A percentile compares a stretch with the other conserved stretches of the same genome.
phyloP scores from a whole-genome alignment of 371 early-diverging fungal genomes.

The Zychaea mexicana region DNA sequence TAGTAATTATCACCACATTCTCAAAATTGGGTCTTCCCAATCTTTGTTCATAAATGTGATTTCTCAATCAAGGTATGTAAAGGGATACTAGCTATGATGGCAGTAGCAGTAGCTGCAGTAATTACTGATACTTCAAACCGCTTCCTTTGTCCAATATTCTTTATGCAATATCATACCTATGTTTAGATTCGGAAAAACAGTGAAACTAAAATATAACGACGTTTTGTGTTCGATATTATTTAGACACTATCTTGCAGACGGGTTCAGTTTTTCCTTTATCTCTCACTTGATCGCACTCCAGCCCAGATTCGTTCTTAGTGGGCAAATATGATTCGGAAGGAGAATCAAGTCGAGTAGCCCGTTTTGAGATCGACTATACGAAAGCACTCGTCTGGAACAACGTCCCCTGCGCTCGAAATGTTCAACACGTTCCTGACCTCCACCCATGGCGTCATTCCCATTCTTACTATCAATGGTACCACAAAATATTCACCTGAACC shows the following conservation, averaged over 20 bases:
- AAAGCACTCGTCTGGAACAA: constrained; percentile 6
- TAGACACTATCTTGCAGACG: constrained; percentile 9
- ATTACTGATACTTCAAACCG: too few species aligned
- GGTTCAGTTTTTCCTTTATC: constrained; percentile 11
- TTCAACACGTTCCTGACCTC: constrained; percentile 4
- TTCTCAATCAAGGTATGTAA: constrained; percentile 9
- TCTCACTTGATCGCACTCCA: constrained; percentile 14
- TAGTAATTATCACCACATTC: too few species aligned
- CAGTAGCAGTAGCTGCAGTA: too few species aligned
- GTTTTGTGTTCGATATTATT: too few species aligned
- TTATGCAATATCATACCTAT: too few species aligned
- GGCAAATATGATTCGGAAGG: constrained; percentile 9
- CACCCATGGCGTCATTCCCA: constrained; percentile 5
- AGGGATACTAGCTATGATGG: not conserved
- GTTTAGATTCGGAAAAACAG: too few species aligned
- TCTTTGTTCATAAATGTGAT: constrained; percentile 5
- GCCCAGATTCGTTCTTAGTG: constrained; percentile 8
- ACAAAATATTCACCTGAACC: constrained; percentile 6
- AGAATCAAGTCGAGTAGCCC: not conserved
- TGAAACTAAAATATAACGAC: too few species aligned
- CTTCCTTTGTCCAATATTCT: too few species aligned
- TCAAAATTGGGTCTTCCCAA: not conserved
- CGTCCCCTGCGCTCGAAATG: constrained; percentile 2
- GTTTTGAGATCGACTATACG: constrained; percentile 12
- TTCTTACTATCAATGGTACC: not conserved